Evolutionary conservation across 2,329 filamentous ascomycete genomes (phyloP), one percentile per base, ranked within the genome.

Genomic region (Leptographium galeiforme): DNA sequence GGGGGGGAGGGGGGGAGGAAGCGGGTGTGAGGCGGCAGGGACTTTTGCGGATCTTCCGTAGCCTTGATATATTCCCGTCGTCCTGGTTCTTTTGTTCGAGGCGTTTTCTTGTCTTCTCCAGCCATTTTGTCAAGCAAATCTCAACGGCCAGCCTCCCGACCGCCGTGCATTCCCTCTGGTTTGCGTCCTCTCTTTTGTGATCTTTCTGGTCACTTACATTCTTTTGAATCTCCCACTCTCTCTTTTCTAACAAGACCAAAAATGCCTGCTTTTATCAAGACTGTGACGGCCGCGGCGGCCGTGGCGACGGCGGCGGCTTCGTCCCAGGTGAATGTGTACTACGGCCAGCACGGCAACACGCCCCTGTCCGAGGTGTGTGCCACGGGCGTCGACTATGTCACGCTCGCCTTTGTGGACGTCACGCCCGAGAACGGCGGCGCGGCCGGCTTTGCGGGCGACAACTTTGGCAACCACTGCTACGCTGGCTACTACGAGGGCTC

Each of bases 401-500:
- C 69, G 7, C 60, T 72, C 25, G 65, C 62, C 46, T 71, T 71
- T 53, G 58, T 71, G 57, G 67, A 68, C 60, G 59, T 61, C 49
- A 67, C 68, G 4, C 69, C 69, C 19, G 67, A 70, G 56, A 60
- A 69, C 41, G 67, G 66, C 44, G 58, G 61, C 6, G 57, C 58
- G 2, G 61, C 62, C 4, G 58, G 58, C 47, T 68, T 67, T 43
- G 64, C 69, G 1, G 68, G 67, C 4, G 66, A 63, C 52, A 68
- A 71, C 63, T 71, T 71, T 46, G 67, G 59, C 47, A 55, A 55
- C 30, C 67, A 71, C 60, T 72, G 69, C 57, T 61, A 58, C 19
- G 62, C 59, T 8, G 62, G 59, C 33, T 57, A 62, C 53, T 69
- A 69, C 57, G 8, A 39, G 38, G 52, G 58, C 25, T 67, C 69